Percentiles rank a stretch among this genome's conserved stretches.
Conservation (phyloP, 371 early-diverging fungal species). For the Apophysomyces ossiformis region DNA sequence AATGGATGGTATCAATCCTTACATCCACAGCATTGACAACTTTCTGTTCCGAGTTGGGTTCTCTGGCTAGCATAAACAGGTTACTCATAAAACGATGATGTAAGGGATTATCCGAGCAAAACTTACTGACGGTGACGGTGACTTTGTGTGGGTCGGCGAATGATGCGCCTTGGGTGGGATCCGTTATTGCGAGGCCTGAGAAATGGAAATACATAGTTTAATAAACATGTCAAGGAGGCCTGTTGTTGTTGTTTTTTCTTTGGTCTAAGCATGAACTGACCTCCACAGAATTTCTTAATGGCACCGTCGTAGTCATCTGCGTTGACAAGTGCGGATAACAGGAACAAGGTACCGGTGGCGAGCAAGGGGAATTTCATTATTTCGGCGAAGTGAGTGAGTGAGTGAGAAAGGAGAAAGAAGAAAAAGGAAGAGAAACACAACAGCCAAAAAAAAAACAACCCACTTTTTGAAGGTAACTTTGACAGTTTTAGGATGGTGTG, state of each 20-base stretch:
- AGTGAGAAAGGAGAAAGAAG: background rate
- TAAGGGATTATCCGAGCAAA: background rate
- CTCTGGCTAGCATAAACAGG: constrained; percentile 14
- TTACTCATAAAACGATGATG: background rate
- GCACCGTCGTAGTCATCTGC: constrained; percentile 22
- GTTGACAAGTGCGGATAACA: constrained; percentile 16
- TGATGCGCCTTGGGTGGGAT: constrained; percentile 23
- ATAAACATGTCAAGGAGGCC: background rate
- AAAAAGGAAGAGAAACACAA: constrained; percentile 8
- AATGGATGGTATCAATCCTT: background rate
- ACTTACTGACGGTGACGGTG: constrained; percentile 27
- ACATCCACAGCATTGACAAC: constrained; percentile 28
- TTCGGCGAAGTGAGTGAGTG: background rate
- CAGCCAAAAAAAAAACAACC: background rate
- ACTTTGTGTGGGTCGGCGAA: constrained; percentile 26
- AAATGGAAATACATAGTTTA: background rate
- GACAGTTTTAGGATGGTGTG: constrained; percentile 6
- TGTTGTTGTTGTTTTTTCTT: background rate
- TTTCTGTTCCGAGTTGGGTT: constrained; percentile 21
- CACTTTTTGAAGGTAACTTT: background rate
- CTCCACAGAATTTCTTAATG: constrained; percentile 29
- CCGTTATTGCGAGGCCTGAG: constrained; percentile 21
- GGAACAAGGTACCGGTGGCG: constrained; percentile 2
- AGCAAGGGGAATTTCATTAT: constrained; percentile 24
- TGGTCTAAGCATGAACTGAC: background rate